Evolutionary conservation across 148 eudicot genomes (phyloP), one percentile per base, ranked within the genome.

Genomic region (Camellia lanceoleosa): DNA sequence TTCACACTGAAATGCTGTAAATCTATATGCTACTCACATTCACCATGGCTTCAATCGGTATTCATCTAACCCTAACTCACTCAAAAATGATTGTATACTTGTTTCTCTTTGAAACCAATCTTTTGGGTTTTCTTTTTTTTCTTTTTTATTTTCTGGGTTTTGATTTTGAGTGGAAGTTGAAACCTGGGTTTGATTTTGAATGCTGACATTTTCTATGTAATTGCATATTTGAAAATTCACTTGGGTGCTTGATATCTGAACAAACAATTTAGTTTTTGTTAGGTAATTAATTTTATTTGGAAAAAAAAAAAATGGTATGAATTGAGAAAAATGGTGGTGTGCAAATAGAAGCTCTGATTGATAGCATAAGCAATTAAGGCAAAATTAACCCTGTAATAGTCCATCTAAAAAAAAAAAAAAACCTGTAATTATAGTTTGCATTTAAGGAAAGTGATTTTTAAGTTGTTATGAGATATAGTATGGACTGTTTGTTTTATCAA

Each of bases 11-110:
- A 65, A 30, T 30, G 38, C 38, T 30, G 38, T 30, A 30, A 30
- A 30, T 30, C 38, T 1, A 30, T 30, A 30, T 1, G 38, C 38
- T 30, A 30, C 38, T 30, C 38, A 30, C 38, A 30, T 30, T 30
- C 38, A 52, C 42, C 9, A 72, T 72, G 75, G 75, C 75, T 72
- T 72, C 60, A 52, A 20, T 72, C 15, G 59, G 75, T 72, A 72
- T 20, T 16, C 75, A 72, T 72, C 8, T 4, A 15, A 20, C 16
- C 2, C 75, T 49, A 52, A 20, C 43, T 72, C 60, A 12, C 19
- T 19, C 7, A 0, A 3, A 18, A 7, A 20, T 47, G 56, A 70
- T 70, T 18, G 38, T 70, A 19, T 46, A 70, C 0, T 72, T 72
- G 75, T 49, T 71, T 71, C 41, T 19, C 59, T 49, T 71, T 51